These are phyloP conservation scores for Trichoderma asperelloides DNA, from an alignment of 495 filamentous ascomycete species.

Conservation along the genomic window DNA sequence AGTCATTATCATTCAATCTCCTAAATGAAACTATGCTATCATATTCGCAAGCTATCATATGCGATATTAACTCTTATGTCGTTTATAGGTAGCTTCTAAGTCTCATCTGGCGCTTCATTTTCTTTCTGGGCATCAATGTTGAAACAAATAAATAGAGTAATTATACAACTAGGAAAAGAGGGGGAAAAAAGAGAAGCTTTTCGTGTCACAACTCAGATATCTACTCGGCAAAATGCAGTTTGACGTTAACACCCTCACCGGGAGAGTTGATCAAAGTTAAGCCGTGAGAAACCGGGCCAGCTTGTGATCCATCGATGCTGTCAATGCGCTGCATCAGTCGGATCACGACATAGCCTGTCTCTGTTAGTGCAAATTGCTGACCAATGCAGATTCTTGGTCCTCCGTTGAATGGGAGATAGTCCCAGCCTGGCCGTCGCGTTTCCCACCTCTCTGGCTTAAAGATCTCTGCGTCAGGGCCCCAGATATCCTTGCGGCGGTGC, in stretches of 20 bases:
- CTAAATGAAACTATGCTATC: no score
- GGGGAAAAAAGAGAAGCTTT: background rate
- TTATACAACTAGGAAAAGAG: background rate
- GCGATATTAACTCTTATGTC: no score
- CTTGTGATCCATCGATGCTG: conserved; percentile 2
- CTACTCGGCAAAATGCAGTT: background rate
- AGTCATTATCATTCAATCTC: no score
- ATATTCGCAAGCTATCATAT: no score
- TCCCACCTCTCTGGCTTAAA: conserved; percentile 38
- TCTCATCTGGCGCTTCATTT: background rate
- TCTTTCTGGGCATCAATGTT: no score
- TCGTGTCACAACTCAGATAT: background rate
- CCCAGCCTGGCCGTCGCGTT: conserved; percentile 18
- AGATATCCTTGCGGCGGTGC: conserved; percentile 41
- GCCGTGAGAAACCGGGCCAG: background rate
- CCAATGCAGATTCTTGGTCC: conserved; percentile 54
- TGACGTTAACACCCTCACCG: background rate
- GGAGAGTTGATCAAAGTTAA: background rate
- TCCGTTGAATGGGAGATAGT: conserved; percentile 51
- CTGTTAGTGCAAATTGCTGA: conserved; percentile 50
- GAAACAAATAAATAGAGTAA: background rate
- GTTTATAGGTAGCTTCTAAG: no score
- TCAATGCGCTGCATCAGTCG: conserved; percentile 16
- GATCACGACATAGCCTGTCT: conserved; percentile 46
- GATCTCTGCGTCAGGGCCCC: conserved; percentile 32